phyloP scores from a whole-genome alignment of 345 rosid species.

The Passiflora organensis region DNA sequence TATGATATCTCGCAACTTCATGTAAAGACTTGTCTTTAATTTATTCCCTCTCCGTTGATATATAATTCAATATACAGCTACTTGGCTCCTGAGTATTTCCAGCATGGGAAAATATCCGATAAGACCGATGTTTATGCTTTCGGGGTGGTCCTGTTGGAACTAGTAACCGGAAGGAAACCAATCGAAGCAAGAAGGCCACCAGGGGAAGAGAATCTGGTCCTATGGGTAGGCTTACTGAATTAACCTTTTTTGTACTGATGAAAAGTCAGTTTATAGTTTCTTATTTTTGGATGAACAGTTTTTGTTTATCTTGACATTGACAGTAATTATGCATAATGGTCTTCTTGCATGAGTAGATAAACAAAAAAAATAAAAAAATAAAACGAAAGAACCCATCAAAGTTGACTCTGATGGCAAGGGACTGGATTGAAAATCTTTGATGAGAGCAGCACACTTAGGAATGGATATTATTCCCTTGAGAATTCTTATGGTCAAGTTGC shows the following conservation, averaged over 20 bases:
- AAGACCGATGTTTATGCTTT: constrained; percentile 95
- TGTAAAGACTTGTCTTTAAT: no score
- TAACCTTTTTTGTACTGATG: constrained; percentile 6
- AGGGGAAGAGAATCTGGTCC: constrained; percentile 89
- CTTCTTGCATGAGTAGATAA: no score
- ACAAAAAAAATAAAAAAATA: no score
- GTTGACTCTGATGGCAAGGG: no score
- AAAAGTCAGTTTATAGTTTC: constrained; percentile 22
- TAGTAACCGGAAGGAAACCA: constrained; percentile 82
- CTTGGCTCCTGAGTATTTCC: constrained; percentile 95
- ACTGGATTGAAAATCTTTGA: no score
- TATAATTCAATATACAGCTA: constrained; percentile 40
- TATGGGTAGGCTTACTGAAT: constrained; percentile 68
- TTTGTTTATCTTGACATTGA: not conserved
- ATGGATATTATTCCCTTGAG: no score
- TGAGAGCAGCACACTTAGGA: no score
- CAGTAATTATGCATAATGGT: no score
- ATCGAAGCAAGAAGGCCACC: constrained; percentile 70
- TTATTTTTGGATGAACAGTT: constrained; percentile 20
- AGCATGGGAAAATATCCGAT: constrained; percentile 90
- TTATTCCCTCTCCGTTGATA: constrained; percentile 3
- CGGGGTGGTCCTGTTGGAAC: constrained; percentile 86
- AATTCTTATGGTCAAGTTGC: no score
- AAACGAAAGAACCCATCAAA: no score
- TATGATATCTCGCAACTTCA: constrained; percentile 22